phyloP scores from a whole-genome alignment of 2,329 filamentous ascomycete genomes.

The Neocatenulostroma microsporum region DNA sequence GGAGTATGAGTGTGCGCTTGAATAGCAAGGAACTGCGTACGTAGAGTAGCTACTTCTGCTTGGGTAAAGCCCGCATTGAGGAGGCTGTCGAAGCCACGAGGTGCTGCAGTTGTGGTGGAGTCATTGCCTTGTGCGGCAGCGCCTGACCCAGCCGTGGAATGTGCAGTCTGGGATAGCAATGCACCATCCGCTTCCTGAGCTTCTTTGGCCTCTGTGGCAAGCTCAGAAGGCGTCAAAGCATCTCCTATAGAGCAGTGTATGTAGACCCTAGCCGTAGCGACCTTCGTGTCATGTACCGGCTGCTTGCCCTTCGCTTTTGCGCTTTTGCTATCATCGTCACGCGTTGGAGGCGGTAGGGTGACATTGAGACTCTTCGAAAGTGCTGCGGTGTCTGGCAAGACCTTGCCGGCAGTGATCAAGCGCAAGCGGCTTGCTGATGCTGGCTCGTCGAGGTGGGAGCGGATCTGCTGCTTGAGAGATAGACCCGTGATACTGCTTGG shows the following conservation, averaged over 20 bases:
- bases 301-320: slow-evolving; percentile 58
- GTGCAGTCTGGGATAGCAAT: slow-evolving; percentile 18
- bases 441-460: slow-evolving; percentile 56
- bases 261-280: slow-evolving; percentile 55
- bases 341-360: slow-evolving; percentile 46
- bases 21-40: slow-evolving; percentile 81
- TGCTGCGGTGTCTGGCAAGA: slow-evolving; percentile 65
- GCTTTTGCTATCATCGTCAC: slow-evolving; percentile 26
- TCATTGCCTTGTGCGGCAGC: slow-evolving; percentile 4
- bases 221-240: slow-evolving; percentile 58
- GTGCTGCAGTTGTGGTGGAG: slow-evolving; percentile 46
- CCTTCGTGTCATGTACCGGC: slow-evolving; percentile 40
- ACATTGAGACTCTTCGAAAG: slow-evolving; percentile 62
- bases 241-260: slow-evolving; percentile 88
- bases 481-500: slow-evolving; percentile 65
- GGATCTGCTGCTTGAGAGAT: slow-evolving; percentile 74
- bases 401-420: slow-evolving; percentile 82
- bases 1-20: slow-evolving; percentile 76
- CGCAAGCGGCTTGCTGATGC: slow-evolving; percentile 65
- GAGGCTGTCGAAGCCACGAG: slow-evolving; percentile 81
- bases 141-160: neutral
- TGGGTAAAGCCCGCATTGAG: slow-evolving; percentile 72
- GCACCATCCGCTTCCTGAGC: slow-evolving; percentile 34
- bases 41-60: slow-evolving; percentile 73
- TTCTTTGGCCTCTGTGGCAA: slow-evolving; percentile 56